phyloP scores from a whole-genome alignment of 768 basidiomycete genomes.

The Cystoderma amianthinum region DNA sequence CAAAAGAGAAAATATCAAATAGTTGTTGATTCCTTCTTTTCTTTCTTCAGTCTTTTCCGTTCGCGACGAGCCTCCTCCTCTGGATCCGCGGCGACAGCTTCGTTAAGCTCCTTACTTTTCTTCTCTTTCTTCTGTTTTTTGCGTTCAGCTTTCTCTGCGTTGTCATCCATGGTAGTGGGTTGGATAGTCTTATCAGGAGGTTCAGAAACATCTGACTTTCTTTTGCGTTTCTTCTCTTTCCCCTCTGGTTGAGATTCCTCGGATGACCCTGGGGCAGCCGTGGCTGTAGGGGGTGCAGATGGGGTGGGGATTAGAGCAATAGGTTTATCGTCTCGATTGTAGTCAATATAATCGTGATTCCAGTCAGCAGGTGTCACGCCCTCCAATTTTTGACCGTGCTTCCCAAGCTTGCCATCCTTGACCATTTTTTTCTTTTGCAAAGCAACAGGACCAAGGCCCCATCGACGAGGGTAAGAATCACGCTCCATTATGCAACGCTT shows the following conservation, averaged over 20 bases:
- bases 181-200: constrained; percentile 34
- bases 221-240: constrained; percentile 84
- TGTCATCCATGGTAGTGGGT: constrained; percentile 28
- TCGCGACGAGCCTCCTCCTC: constrained; percentile 59
- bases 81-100: constrained; percentile 42
- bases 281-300: constrained; percentile 8
- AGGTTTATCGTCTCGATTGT: constrained; percentile 55
- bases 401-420: constrained; percentile 95
- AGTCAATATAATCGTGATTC: constrained; percentile 92
- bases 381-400: constrained; percentile 85
- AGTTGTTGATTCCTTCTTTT: constrained; percentile 51
- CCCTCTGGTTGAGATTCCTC: constrained; percentile 19
- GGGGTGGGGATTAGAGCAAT: constrained; percentile 13
- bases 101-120: constrained; percentile 43
- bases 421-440: constrained; percentile 97
- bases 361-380: constrained; percentile 87
- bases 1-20: too few relatives aligned
- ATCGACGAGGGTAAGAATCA: constrained; percentile 94
- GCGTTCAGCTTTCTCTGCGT: constrained; percentile 46
- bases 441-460: constrained; percentile 98
- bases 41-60: constrained; percentile 60
- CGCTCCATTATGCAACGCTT: constrained; percentile 99
- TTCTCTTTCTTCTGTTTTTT: constrained; percentile 61
- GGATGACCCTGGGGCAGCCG: constrained; percentile 10
- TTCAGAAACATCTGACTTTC: constrained; percentile 56